Conservation (phyloP, 257 asterid species). For the Jacaranda copaia region DNA sequence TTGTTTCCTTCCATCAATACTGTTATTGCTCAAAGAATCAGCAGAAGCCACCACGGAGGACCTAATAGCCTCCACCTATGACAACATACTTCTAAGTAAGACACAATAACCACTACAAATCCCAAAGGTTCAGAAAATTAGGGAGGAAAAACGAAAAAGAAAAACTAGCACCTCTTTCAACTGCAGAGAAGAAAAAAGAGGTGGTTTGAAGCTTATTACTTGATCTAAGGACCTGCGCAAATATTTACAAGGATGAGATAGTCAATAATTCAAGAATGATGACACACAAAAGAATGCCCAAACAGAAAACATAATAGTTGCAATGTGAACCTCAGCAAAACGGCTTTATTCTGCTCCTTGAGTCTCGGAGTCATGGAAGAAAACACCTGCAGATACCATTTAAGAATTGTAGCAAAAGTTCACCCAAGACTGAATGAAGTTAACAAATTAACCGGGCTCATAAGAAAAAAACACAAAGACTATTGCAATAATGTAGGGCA, state of each 20-base stretch:
- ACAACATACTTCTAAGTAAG: conserved; percentile 47
- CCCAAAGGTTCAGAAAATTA: conserved; percentile 4
- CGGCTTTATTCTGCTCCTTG: conserved; percentile 59
- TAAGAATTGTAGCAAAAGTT: conserved; percentile 31
- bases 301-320: conserved; percentile 22
- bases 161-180: conserved; percentile 68
- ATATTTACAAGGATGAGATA: conserved; percentile 34
- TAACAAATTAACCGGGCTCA: conserved; percentile 13
- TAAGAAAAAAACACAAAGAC: not conserved
- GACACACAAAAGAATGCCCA: conserved; percentile 22
- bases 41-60: conserved; percentile 48
- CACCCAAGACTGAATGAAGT: conserved; percentile 18
- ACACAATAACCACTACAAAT: conserved; percentile 27
- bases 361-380: conserved; percentile 59
- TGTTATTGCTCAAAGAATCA: conserved; percentile 39
- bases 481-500: not conserved
- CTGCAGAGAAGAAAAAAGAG: conserved; percentile 69
- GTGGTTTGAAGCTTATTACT: conserved; percentile 61
- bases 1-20: conserved; percentile 42
- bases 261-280: conserved; percentile 18
- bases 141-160: not conserved
- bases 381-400: conserved; percentile 65
- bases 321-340: conserved; percentile 60
- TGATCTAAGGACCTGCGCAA: conserved; percentile 66
- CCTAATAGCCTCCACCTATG: conserved; percentile 67